phyloP scores from a whole-genome alignment of 441 rosid genomes.

The Mallotus repandus region DNA sequence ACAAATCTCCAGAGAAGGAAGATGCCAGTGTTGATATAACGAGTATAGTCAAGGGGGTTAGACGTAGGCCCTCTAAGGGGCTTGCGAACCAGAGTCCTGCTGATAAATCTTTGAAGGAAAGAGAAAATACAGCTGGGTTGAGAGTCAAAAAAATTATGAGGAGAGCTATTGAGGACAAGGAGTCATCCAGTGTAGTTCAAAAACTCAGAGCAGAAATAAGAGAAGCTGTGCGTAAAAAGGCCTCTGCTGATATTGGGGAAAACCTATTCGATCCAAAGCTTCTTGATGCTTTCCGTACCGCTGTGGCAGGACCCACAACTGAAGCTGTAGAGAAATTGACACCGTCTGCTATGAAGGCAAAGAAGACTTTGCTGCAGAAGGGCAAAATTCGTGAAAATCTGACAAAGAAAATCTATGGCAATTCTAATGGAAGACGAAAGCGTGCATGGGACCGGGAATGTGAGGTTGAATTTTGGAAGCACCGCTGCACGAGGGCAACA shows the following conservation, averaged over 20 bases:
- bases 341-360: constrained; percentile 68
- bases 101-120: constrained; percentile 47
- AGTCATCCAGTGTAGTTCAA: constrained; percentile 71
- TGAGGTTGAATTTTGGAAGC: constrained; percentile 99
- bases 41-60: constrained; percentile 67
- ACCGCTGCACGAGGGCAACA: constrained; percentile 73
- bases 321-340: constrained; percentile 54
- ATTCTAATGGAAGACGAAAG: constrained; percentile 80
- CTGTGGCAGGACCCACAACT: constrained; percentile 63
- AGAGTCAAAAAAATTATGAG: constrained; percentile 95
- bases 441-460: constrained; percentile 97
- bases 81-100: constrained; percentile 29
- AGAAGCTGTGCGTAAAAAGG: constrained; percentile 76
- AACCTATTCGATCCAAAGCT: constrained; percentile 87
- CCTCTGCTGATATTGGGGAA: constrained; percentile 61
- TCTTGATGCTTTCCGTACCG: constrained; percentile 91
- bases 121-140: constrained; percentile 63
- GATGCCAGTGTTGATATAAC: constrained; percentile 51
- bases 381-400: constrained; percentile 97
- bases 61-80: constrained; percentile 40
- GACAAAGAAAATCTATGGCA: constrained; percentile 90
- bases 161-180: constrained; percentile 60
- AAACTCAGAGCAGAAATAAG: constrained; percentile 88
- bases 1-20: constrained; percentile 30
- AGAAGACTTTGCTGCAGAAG: constrained; percentile 84